A percentile compares a stretch with the other conserved stretches of the same genome.
Conservation (phyloP, 352 stramenopile species). For the Globisporangium okanoganense region DNA sequence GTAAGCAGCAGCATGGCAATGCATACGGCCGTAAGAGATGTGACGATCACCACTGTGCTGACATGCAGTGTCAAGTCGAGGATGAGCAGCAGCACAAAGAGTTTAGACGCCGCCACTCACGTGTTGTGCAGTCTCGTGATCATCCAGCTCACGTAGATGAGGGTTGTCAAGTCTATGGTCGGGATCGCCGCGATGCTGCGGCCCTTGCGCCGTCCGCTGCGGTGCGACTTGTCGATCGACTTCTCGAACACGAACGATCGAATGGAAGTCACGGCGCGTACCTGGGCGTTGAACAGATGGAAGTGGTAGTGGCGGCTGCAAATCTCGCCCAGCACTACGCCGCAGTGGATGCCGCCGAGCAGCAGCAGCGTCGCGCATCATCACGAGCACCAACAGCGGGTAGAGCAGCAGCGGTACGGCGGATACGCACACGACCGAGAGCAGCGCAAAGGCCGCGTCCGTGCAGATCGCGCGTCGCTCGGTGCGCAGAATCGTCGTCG, state of each 20-base stretch:
- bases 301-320: slow-evolving; percentile 30
- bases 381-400: slow-evolving; percentile 23
- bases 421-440: slow-evolving; percentile 20
- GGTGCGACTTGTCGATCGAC: slow-evolving; percentile 27
- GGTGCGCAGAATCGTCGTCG: slow-evolving; percentile 22
- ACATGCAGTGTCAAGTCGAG: slow-evolving; percentile 27
- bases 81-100: slow-evolving; percentile 26
- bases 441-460: slow-evolving; percentile 14
- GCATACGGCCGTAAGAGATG: slow-evolving; percentile 23
- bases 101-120: slow-evolving; percentile 30
- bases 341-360: slow-evolving; percentile 26
- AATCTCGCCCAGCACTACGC: slow-evolving; percentile 25
- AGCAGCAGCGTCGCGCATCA: slow-evolving; percentile 21
- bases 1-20: slow-evolving; percentile 24
- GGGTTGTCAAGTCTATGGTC: slow-evolving; percentile 38
- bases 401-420: slow-evolving; percentile 31
- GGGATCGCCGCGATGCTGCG: slow-evolving; percentile 33
- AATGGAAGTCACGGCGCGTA: slow-evolving; percentile 31
- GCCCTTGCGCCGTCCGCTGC: slow-evolving; percentile 22
- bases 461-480: slow-evolving; percentile 25
- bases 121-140: slow-evolving; percentile 32
- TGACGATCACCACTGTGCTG: slow-evolving; percentile 20
- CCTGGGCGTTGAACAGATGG: slow-evolving; percentile 28
- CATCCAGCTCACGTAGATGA: slow-evolving; percentile 26
- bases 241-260: slow-evolving; percentile 34